phyloP scores from a whole-genome alignment of 2,329 filamentous ascomycete species.

The Aspergillus versicolor region DNA sequence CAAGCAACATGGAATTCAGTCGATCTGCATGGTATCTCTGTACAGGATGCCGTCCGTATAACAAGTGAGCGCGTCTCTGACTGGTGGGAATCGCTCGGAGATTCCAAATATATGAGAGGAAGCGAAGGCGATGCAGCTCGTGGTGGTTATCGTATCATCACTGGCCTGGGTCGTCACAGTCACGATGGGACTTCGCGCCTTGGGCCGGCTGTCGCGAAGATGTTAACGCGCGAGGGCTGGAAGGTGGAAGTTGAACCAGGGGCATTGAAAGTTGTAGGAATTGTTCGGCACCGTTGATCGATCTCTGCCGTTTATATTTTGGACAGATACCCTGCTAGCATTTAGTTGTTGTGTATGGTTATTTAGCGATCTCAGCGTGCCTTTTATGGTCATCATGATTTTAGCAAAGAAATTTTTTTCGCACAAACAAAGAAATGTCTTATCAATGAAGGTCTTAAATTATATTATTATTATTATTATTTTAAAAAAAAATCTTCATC shows the following conservation, averaged over 20 bases:
- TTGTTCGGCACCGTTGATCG: slow-evolving; percentile 31
- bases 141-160: slow-evolving; percentile 71
- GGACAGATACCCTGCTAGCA: slow-evolving; percentile 18
- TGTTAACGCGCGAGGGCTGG: slow-evolving; percentile 78
- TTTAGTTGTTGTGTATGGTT: background rate
- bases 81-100: slow-evolving; percentile 77
- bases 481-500: background rate
- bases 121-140: slow-evolving; percentile 43
- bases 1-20: slow-evolving; percentile 63
- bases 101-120: slow-evolving; percentile 55
- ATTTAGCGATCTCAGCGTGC: background rate
- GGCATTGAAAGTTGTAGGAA: slow-evolving; percentile 67
- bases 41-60: slow-evolving; percentile 78
- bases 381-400: background rate
- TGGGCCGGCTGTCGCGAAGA: slow-evolving; percentile 75
- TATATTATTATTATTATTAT: background rate
- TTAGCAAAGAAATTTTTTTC: background rate
- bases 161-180: slow-evolving; percentile 77
- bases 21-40: slow-evolving; percentile 81
- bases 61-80: slow-evolving; percentile 62
- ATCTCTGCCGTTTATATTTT: slow-evolving; percentile 3
- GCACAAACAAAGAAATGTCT: background rate
- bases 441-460: background rate
- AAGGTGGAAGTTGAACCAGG: slow-evolving; percentile 72
- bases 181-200: slow-evolving; percentile 72